A percentile compares a stretch with the other conserved stretches of the same genome.
Conservation (phyloP, 495 filamentous ascomycete species). For the Podospora didyma region DNA sequence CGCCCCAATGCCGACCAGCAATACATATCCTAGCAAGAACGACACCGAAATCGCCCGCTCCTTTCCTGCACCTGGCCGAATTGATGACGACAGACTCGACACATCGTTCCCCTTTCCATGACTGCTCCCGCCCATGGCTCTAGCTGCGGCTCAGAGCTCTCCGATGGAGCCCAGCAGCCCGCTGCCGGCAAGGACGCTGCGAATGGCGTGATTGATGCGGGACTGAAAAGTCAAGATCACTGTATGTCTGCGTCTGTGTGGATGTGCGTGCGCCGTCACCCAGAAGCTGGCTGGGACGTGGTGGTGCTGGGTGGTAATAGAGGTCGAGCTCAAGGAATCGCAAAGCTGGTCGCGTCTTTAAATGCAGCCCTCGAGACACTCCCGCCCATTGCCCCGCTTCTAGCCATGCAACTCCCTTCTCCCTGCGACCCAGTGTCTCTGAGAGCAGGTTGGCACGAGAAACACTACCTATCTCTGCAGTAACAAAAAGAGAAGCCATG, state of each 20-base stretch:
- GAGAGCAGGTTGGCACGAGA: not conserved
- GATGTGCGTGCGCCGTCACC: not conserved
- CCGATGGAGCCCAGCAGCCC: constrained; percentile 9
- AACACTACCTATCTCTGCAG: not conserved
- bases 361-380: not conserved
- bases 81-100: not conserved
- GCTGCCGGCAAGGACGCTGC: constrained; percentile 3
- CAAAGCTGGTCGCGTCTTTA: not conserved
- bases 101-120: constrained; percentile 12
- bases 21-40: too few species aligned
- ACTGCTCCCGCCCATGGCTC: constrained; percentile 20
- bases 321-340: not conserved
- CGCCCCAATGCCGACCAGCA: too few species aligned
- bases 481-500: not conserved
- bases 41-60: not conserved
- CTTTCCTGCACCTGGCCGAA: not conserved
- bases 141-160: constrained; percentile 29
- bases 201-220: constrained; percentile 60
- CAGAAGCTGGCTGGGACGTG: not conserved
- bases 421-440: not conserved
- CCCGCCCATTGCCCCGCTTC: not conserved
- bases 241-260: constrained; percentile 44
- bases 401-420: not conserved
- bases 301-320: not conserved
- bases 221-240: constrained; percentile 67